Conservation (phyloP, 2,329 filamentous ascomycete genomes). For the Xylaria multiplex region DNA sequence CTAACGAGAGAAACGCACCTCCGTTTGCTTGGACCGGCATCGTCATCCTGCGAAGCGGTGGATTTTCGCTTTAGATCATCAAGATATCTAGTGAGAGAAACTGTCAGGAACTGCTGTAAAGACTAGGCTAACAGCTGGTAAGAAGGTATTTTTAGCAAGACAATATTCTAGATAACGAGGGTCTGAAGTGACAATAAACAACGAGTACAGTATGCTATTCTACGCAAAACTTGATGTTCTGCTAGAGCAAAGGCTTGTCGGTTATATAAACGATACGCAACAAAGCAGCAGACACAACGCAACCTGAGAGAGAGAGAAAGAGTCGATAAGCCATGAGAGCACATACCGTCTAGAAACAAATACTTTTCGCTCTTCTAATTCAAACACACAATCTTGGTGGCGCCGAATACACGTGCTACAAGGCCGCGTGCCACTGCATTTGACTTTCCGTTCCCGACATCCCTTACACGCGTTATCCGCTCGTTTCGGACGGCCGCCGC, state of each 20-base stretch:
- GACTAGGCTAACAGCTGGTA: background rate
- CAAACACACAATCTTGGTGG: slow-evolving; percentile 21
- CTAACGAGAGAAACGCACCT: background rate
- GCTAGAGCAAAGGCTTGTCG: background rate
- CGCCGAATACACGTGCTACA: slow-evolving; percentile 21
- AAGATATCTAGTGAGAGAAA: slow-evolving; percentile 3
- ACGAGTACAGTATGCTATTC: background rate
- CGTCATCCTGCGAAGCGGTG: slow-evolving; percentile 2
- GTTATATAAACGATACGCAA: background rate
- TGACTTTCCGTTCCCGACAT: slow-evolving; percentile 25
- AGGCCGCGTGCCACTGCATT: slow-evolving; percentile 20
- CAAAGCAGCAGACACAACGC: background rate
- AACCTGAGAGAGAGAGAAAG: background rate
- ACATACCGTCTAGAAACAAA: slow-evolving; percentile 24
- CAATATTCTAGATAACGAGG: background rate
- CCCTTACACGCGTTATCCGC: slow-evolving; percentile 22
- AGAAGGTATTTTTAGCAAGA: background rate
- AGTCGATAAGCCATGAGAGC: background rate
- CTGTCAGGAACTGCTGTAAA: background rate
- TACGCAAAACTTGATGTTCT: background rate
- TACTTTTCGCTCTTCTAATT: slow-evolving; percentile 20
- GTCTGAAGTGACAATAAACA: background rate
- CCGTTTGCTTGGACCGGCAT: background rate
- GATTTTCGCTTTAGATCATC: slow-evolving; percentile 24
- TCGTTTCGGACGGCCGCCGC: slow-evolving; percentile 9